Evolutionary conservation across 2,329 filamentous ascomycete genomes (phyloP).

Genomic region (Xylariomycetidae sp.): DNA sequence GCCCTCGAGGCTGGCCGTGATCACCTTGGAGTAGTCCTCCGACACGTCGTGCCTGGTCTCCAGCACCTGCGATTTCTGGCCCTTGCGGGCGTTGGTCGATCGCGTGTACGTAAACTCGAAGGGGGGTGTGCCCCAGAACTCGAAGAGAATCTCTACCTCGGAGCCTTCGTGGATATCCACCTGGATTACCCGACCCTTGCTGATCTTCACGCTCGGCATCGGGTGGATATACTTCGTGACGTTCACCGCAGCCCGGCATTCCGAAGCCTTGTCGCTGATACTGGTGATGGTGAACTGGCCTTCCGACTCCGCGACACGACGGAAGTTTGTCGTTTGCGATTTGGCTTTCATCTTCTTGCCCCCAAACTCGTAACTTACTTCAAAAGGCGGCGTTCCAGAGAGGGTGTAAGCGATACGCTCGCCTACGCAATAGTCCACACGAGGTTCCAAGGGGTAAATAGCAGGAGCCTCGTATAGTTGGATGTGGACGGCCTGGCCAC

Average conservation of each 20-base stretch:
- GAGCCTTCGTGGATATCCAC: conserved; percentile 97
- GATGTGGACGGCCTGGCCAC: conserved; percentile 76
- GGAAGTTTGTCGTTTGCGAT: conserved; percentile 76
- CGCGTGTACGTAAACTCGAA: conserved; percentile 98
- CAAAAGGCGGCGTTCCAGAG: conserved; percentile 86
- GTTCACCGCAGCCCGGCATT: conserved; percentile 76
- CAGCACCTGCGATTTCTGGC: conserved; percentile 72
- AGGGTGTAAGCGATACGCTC: conserved; percentile 91
- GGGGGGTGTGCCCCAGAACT: conserved; percentile 91
- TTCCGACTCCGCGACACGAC: conserved; percentile 85
- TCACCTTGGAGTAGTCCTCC: conserved; percentile 73
- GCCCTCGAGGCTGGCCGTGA: conserved; percentile 86
- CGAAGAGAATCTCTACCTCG: conserved; percentile 87
- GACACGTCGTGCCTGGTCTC: conserved; percentile 89
- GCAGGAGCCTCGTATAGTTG: conserved; percentile 90
- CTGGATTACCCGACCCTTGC: conserved; percentile 72
- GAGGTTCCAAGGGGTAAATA: conserved; percentile 81
- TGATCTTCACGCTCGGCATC: conserved; percentile 86
- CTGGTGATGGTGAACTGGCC: conserved; percentile 85
- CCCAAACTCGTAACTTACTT: conserved; percentile 87
- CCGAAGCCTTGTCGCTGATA: conserved; percentile 80
- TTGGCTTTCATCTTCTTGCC: conserved; percentile 73
- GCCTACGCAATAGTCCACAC: conserved; percentile 88
- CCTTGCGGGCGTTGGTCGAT: conserved; percentile 77
- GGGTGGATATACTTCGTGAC: conserved; percentile 83